A percentile compares a stretch with the other conserved stretches of the same genome.
phyloP scores from a whole-genome alignment of 495 filamentous ascomycete genomes.

The Pyrenula aspistea region DNA sequence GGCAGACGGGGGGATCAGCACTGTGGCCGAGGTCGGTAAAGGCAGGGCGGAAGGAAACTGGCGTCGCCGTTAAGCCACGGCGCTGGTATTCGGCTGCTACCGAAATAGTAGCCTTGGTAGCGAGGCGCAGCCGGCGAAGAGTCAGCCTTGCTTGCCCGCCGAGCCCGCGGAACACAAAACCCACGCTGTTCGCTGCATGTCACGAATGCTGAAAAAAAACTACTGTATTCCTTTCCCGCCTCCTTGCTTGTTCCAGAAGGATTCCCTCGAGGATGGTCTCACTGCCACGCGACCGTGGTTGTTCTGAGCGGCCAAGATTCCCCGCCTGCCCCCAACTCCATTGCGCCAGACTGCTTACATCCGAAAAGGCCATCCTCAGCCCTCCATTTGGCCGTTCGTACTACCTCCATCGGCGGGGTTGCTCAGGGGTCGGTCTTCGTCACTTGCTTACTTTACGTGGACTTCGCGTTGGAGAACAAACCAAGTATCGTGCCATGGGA shows the following conservation, averaged over 20 bases:
- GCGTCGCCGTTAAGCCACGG: neutral
- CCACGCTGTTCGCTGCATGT: too few species aligned
- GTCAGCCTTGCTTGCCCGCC: neutral
- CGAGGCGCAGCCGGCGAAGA: neutral
- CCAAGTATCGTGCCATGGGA: too few species aligned
- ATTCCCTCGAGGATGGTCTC: neutral
- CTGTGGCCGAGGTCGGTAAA: neutral
- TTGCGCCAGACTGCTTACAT: neutral
- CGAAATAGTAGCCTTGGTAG: neutral
- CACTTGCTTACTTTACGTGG: neutral
- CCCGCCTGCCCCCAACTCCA: neutral
- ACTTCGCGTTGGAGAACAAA: neutral
- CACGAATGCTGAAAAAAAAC: too few species aligned
- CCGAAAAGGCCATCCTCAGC: neutral
- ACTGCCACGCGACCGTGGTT: neutral
- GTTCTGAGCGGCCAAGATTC: neutral
- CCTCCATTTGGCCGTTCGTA: neutral
- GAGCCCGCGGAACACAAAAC: too few species aligned
- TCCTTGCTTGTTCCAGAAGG: neutral
- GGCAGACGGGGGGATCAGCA: neutral
- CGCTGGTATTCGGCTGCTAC: neutral
- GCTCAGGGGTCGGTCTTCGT: neutral
- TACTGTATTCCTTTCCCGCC: neutral
- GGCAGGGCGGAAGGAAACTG: neutral
- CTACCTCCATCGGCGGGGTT: neutral